Base-by-base conservation (phyloP, 2,329 filamentous ascomycete species). In the Hirsutella thompsonii region DNA sequence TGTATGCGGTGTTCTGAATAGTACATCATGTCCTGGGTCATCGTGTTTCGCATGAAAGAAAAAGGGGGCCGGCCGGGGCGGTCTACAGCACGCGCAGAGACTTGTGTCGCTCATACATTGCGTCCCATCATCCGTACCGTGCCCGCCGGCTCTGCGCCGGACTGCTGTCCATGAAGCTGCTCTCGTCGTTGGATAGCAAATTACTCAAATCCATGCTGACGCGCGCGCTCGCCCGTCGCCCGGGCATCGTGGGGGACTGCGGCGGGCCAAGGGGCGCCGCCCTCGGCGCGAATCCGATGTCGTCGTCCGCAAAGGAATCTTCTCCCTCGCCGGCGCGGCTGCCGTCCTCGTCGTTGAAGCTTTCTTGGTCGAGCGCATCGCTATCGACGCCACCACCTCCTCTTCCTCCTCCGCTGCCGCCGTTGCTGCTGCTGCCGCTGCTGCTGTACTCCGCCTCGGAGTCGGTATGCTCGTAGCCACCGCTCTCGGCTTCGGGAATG, bases 391-490 rank as follows among this genome's bases (percentile, higher is more conserved):
- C 32, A 4, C 8, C 32, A 4, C n/a, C 32, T 10, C 32, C 13
- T 14, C 11, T 8, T 6, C 4, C 8, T 4, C 32, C 32, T 16
- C 4, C n/a, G 16, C 14, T 47, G 2, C n/a, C 54, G 6, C 54
- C 57, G 13, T 54, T 54, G 10, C 65, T 59, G 5, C 64, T 63
- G 20, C 63, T 60, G 38, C 63, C 63, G 45, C 68, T 72, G 52
- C 68, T 74, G 44, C 61, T 70, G 39, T 78, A 49, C 39, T 79
- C 78, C 8, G 69, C 80, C 48, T 86, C 82, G 2, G 81, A 82
- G 59, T 87, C 83, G 8, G 83, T 87, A 55, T 87, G 82, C 63
- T 88, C 82, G 62, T 86, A 87, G 49, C 75, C 74, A 20, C 69
- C 74, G 52, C 64, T 66, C 52, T 76, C 73, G 9, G 70, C 77